Percentiles rank a stretch among this genome's conserved stretches.
Conservation (phyloP, 169 alveolate species). For the Babesia ovis region DNA sequence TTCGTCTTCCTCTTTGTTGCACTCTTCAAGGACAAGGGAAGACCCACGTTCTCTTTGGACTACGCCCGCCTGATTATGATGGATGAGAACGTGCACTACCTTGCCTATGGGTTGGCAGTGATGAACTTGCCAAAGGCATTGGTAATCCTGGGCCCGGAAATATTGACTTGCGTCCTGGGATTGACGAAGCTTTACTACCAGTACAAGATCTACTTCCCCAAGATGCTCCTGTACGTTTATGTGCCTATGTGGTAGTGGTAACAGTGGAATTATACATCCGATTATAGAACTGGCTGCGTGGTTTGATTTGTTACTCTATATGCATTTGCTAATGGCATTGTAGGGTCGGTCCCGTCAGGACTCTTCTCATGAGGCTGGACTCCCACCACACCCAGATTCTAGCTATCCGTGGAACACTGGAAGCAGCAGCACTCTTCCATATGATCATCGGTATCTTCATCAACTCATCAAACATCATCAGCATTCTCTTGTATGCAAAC, state of each 20-base stretch:
- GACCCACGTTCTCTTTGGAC: constrained; percentile 20
- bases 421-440: constrained; percentile 29
- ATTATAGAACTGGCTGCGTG: background rate
- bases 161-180: constrained; percentile 46
- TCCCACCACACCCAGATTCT: background rate
- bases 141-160: constrained; percentile 24
- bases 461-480: constrained; percentile 16
- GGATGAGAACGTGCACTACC: constrained; percentile 38
- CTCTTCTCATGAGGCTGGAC: background rate
- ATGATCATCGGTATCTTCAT: constrained; percentile 17
- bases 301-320: background rate
- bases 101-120: constrained; percentile 33
- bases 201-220: constrained; percentile 26
- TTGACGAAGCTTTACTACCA: constrained; percentile 20
- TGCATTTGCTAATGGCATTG: background rate
- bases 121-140: constrained; percentile 15
- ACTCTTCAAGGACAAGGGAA: constrained; percentile 37
- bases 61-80: background rate
- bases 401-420: constrained; percentile 34
- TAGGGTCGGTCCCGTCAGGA: background rate
- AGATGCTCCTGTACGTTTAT: constrained; percentile 5
- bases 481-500: constrained; percentile 35
- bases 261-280: background rate
- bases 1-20: constrained; percentile 44
- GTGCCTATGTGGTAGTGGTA: background rate